A percentile compares a stretch with the other conserved stretches of the same genome.
Evolutionary conservation across 2,329 filamentous ascomycete genomes (phyloP).

Genomic region (Harringtonia aguacate): DNA sequence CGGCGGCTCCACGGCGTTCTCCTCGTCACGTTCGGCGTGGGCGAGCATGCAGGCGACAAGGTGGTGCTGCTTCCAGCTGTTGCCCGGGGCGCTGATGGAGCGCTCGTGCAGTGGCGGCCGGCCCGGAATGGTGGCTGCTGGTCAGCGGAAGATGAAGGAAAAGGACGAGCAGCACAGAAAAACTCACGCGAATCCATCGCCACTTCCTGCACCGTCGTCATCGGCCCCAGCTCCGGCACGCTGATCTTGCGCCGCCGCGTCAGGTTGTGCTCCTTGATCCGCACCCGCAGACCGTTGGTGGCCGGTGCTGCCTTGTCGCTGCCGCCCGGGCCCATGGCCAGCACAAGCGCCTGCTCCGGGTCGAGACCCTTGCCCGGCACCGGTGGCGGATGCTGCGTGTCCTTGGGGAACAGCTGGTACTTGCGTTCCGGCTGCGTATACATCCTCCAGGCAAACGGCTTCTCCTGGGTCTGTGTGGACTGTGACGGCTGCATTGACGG

Average conservation of each 20-base stretch:
- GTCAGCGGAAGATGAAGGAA: constrained; percentile 5
- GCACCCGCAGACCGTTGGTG: constrained; percentile 28
- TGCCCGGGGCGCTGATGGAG: constrained; percentile 50
- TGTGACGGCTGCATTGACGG: not conserved
- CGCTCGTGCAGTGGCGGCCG: constrained; percentile 54
- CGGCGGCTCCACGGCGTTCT: constrained; percentile 11
- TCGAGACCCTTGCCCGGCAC: constrained; percentile 32
- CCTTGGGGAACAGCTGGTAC: constrained; percentile 50
- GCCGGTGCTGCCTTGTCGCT: not conserved
- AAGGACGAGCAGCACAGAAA: not conserved
- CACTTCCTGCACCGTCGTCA: constrained; percentile 58
- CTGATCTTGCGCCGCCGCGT: constrained; percentile 51
- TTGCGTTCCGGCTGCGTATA: constrained; percentile 41
- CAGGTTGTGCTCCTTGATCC: constrained; percentile 47
- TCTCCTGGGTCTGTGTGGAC: constrained; percentile 25
- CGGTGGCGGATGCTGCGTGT: constrained; percentile 32
- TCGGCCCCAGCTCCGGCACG: constrained; percentile 53
- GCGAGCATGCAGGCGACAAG: constrained; percentile 25
- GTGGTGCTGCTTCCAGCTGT: constrained; percentile 34
- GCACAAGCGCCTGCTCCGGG: constrained; percentile 36
- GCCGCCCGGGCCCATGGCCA: constrained; percentile 27
- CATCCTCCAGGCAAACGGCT: constrained; percentile 48
- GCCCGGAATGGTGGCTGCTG: constrained; percentile 54
- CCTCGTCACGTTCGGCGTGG: constrained; percentile 12
- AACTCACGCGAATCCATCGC: constrained; percentile 61